These are phyloP conservation scores for Stromatinia cepivora DNA, from an alignment of 2,329 filamentous ascomycete genomes.

Conservation along the genomic window DNA sequence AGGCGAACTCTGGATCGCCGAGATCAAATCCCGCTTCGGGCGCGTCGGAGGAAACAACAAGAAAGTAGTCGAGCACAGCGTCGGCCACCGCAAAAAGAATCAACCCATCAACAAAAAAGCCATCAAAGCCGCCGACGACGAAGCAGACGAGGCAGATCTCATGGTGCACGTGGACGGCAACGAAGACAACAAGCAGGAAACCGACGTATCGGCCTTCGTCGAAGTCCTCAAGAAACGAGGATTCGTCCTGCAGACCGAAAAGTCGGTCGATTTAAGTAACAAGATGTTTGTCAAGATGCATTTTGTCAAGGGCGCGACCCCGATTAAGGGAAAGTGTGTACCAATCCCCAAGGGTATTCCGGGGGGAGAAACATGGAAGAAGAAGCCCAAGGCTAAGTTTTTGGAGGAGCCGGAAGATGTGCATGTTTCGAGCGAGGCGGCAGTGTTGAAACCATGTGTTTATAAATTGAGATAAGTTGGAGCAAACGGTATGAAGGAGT, in stretches of 20 bases:
- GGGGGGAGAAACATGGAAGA: slow-evolving; percentile 62
- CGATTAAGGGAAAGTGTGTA: slow-evolving; percentile 73
- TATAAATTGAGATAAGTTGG: slow-evolving; percentile 72
- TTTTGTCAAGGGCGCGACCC: slow-evolving; percentile 80
- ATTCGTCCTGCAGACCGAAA: slow-evolving; percentile 75
- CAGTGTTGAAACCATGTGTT: slow-evolving; percentile 85
- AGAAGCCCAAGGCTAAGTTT: slow-evolving; percentile 75
- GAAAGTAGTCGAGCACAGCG: slow-evolving; percentile 64
- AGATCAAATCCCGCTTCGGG: slow-evolving; percentile 92
- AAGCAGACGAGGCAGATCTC: slow-evolving; percentile 55
- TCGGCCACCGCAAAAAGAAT: slow-evolving; percentile 64
- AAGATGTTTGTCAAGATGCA: slow-evolving; percentile 99
- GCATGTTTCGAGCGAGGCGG: slow-evolving; percentile 62
- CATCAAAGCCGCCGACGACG: slow-evolving; percentile 45
- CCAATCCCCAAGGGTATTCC: slow-evolving; percentile 46
- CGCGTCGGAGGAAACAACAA: slow-evolving; percentile 52
- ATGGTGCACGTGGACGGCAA: slow-evolving; percentile 71
- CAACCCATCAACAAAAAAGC: slow-evolving; percentile 48
- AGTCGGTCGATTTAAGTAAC: slow-evolving; percentile 74
- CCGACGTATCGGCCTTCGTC: slow-evolving; percentile 84
- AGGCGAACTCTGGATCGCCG: slow-evolving; percentile 94
- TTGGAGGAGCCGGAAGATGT: slow-evolving; percentile 60
- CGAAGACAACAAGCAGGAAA: slow-evolving; percentile 66
- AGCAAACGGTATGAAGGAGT: neutral
- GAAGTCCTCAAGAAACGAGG: slow-evolving; percentile 78